These are phyloP conservation scores for Aureobasidium subglaciale DNA, from an alignment of 2,329 filamentous ascomycete genomes.

Conservation along the genomic window DNA sequence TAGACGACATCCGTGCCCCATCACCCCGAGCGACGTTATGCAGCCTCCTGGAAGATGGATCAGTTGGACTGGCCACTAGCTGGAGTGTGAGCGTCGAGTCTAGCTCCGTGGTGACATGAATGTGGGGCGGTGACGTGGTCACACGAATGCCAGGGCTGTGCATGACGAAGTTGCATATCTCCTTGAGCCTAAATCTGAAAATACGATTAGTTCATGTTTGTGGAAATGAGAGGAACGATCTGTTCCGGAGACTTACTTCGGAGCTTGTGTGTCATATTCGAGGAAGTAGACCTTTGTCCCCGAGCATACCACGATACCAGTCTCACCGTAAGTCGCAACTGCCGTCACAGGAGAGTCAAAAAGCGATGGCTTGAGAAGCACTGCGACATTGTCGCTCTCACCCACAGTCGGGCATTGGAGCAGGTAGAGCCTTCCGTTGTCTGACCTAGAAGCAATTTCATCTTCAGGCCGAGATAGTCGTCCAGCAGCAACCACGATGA, in stretches of 20 bases:
- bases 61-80: neutral
- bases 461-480: neutral
- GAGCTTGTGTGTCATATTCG: slow-evolving; percentile 28
- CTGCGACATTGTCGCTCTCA: slow-evolving; percentile 35
- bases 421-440: slow-evolving; percentile 42
- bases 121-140: slow-evolving; percentile 37
- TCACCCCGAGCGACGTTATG: neutral
- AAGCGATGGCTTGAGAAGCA: slow-evolving; percentile 22
- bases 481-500: slow-evolving; percentile 52
- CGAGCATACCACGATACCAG: slow-evolving; percentile 47
- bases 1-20: neutral
- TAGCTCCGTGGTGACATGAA: slow-evolving; percentile 48
- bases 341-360: slow-evolving; percentile 48
- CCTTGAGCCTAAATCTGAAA: neutral
- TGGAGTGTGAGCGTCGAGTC: slow-evolving; percentile 48
- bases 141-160: slow-evolving; percentile 41
- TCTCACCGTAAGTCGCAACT: slow-evolving; percentile 47
- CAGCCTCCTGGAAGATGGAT: neutral
- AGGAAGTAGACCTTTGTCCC: slow-evolving; percentile 37
- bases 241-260: neutral
- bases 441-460: slow-evolving; percentile 9
- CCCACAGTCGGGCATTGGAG: slow-evolving; percentile 36
- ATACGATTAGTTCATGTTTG: neutral
- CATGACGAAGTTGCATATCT: slow-evolving; percentile 25
- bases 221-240: neutral